These are phyloP conservation scores for Aureobasidium lini DNA, from an alignment of 2,329 filamentous ascomycete species.

Conservation along the genomic window DNA sequence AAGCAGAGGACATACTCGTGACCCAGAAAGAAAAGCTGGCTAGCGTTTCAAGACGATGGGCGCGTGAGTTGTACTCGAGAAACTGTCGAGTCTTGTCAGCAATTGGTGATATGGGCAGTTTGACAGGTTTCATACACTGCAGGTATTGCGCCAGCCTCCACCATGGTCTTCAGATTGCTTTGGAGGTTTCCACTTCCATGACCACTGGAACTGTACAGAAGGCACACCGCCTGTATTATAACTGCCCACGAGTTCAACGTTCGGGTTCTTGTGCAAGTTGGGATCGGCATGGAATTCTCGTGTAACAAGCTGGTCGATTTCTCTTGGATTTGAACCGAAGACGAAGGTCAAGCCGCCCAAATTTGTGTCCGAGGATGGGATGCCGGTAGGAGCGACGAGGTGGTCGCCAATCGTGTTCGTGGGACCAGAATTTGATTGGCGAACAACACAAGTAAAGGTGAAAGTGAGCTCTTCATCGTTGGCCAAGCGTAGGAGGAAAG, in stretches of 20 bases:
- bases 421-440: conserved; percentile 31
- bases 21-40: conserved; percentile 96
- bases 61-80: conserved; percentile 91
- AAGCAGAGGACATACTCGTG: conserved; percentile 51
- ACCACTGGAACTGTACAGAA: conserved; percentile 86
- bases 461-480: conserved; percentile 92
- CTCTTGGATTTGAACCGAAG: conserved; percentile 74
- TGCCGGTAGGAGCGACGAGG: conserved; percentile 15
- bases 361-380: conserved; percentile 54
- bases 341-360: conserved; percentile 89
- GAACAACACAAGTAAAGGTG: conserved; percentile 81
- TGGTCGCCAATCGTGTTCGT: conserved; percentile 48
- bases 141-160: conserved; percentile 91
- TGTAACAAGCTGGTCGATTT: conserved; percentile 89
- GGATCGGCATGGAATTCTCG: conserved; percentile 95
- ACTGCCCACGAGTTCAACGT: conserved; percentile 91
- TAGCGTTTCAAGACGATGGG: conserved; percentile 79
- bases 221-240: conserved; percentile 75
- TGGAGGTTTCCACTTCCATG: conserved; percentile 94
- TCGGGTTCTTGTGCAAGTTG: conserved; percentile 93
- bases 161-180: conserved; percentile 72
- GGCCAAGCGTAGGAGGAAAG: conserved; percentile 76
- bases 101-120: too few relatives aligned
- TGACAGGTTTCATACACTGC: conserved; percentile 56
- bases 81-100: conserved; percentile 49